phyloP scores from a whole-genome alignment of 1,284 basidiomycete species.

The Hemileia vastatrix region DNA sequence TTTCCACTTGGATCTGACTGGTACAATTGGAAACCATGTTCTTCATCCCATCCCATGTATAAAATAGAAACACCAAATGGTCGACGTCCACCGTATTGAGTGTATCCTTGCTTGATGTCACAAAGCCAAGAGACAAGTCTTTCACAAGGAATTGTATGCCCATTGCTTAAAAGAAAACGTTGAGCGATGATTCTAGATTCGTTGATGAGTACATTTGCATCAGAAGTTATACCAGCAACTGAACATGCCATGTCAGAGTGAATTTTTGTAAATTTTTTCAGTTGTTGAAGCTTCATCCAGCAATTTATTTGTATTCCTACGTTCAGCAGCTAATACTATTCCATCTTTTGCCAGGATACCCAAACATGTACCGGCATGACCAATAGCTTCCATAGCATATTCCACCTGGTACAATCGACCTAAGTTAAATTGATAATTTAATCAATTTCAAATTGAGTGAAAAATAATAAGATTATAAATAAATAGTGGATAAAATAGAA shows the following conservation, averaged over 20 bases:
- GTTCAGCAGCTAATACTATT: conserved; percentile 94
- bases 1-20: conserved; percentile 97
- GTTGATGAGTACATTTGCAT: conserved; percentile 94
- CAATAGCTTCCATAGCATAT: conserved; percentile 98
- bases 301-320: conserved; percentile 96
- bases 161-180: conserved; percentile 58
- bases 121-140: conserved; percentile 84
- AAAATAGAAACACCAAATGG: conserved; percentile 94
- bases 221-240: conserved; percentile 89
- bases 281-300: conserved; percentile 91
- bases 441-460: too few species aligned
- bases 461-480: too few species aligned
- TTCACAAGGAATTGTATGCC: conserved; percentile 90
- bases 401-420: too few species aligned
- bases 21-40: conserved; percentile 94
- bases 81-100: conserved; percentile 90
- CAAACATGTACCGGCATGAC: conserved; percentile 86
- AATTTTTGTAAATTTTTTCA: too few species aligned
- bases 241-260: too few species aligned
- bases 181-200: conserved; percentile 85
- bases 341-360: conserved; percentile 96
- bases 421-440: too few species aligned
- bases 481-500: too few species aligned
- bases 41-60: conserved; percentile 90
- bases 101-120: conserved; percentile 97